Evolutionary conservation across 2,329 filamentous ascomycete genomes (phyloP).

Genomic region (Colletotrichum agaves): DNA sequence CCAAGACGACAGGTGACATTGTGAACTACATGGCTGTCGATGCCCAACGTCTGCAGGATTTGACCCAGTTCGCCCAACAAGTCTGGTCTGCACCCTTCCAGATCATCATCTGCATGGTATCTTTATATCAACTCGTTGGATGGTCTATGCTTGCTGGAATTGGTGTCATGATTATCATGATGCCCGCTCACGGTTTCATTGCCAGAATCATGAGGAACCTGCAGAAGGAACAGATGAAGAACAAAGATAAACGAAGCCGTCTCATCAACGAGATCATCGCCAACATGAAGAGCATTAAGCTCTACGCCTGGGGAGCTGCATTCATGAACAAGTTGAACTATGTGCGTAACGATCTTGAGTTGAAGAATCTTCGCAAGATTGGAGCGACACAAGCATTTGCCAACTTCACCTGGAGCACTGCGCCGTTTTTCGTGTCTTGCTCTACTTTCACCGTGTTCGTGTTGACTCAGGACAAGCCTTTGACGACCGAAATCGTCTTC

Average conservation of each 20-base stretch:
- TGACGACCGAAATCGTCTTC: slow-evolving; percentile 96
- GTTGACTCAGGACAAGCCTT: slow-evolving; percentile 79
- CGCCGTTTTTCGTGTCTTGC: slow-evolving; percentile 97
- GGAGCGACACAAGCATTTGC: slow-evolving; percentile 93
- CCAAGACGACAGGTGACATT: slow-evolving; percentile 95
- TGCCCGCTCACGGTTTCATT: slow-evolving; percentile 93
- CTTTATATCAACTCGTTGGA: slow-evolving; percentile 93
- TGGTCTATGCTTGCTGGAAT: slow-evolving; percentile 96
- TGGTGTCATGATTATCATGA: slow-evolving; percentile 96
- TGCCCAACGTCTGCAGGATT: slow-evolving; percentile 91
- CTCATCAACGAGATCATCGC: slow-evolving; percentile 98
- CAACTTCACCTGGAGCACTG: slow-evolving; percentile 98
- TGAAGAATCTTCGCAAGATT: slow-evolving; percentile 96
- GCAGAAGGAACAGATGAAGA: slow-evolving; percentile 98
- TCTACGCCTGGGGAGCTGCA: slow-evolving; percentile 96
- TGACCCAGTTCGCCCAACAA: slow-evolving; percentile 95
- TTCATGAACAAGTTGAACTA: slow-evolving; percentile 98
- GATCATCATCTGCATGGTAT: slow-evolving; percentile 94
- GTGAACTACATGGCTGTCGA: slow-evolving; percentile 99
- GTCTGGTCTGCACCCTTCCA: slow-evolving; percentile 98
- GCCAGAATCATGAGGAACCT: slow-evolving; percentile 92
- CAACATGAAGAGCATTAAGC: slow-evolving; percentile 99
- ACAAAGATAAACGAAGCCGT: slow-evolving; percentile 93
- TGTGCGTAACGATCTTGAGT: slow-evolving; percentile 93
- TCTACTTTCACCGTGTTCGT: slow-evolving; percentile 96